Base-by-base conservation (phyloP, 2,329 filamentous ascomycete species). In the Fusarium sp. region DNA sequence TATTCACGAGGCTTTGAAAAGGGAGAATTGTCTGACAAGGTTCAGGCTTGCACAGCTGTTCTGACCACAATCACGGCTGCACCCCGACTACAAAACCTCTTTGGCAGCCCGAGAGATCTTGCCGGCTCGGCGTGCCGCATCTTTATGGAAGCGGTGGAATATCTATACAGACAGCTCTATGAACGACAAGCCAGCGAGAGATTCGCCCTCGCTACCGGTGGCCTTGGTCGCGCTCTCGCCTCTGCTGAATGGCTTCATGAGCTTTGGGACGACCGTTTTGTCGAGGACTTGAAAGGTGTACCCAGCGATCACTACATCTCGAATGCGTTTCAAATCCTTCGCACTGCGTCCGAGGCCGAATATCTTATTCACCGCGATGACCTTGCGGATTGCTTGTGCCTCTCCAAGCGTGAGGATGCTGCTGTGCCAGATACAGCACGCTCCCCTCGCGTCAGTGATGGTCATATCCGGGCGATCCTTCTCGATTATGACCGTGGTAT, bases 211-310 rank as follows among this genome's bases (percentile, higher is more conserved):
- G 35, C 55, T n/a, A 57, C 65, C 0, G 62, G 57, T 12, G 38
- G 38, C 2, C 49, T 71, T 17, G 69, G 69, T 1, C 59, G 66
- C 6, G 63, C 69, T 27, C 53, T 71, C 6, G 49, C 56, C 5
- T 59, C 63, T 7, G 62, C 69, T 12, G 36, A 6, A 5, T 71
- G 69, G 69, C 67, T 71, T 27, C 69, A 71, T 22, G 40, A 63
- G 9, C 38, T 67, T 44, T 69, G 58, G 62, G 29, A 51, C 2
- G 58, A 69, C 16, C 24, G n/a, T 2, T 71, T 57, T 11, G 51
- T 71, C 24, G 35, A 61, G 27, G 68, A 64, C 36, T 24, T 71
- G 22, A 33, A 36, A 2, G n/a, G 44, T 1, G 51, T 69, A 1
- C 69, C 69, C 4, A 38, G n/a, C n/a, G 66, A 71, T 10, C 33